A percentile compares a stretch with the other conserved stretches of the same genome.
Evolutionary conservation across 225 moss, liverwort and hornwort genomes (phyloP).

Genomic region (Sphagnum tenellum): DNA sequence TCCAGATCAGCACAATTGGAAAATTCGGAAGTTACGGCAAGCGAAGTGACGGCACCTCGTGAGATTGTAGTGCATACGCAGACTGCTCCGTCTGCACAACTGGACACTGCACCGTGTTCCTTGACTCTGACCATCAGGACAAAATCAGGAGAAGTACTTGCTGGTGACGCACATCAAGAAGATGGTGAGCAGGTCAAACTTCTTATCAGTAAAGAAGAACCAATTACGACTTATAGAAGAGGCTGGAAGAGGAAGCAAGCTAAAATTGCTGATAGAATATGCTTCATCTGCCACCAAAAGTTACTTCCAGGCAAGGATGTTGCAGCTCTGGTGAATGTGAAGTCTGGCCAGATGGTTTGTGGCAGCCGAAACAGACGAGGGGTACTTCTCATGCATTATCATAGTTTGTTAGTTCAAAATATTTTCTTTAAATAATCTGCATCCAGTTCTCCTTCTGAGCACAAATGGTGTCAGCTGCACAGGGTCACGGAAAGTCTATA

Average conservation of each 20-base stretch:
- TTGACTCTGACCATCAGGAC: conserved; percentile 52
- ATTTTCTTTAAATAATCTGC: no score
- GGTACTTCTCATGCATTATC: conserved; percentile 31
- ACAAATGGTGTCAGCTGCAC: no score
- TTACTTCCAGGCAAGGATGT: conserved; percentile 82
- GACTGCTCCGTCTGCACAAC: conserved; percentile 16
- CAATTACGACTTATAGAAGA: conserved; percentile 43
- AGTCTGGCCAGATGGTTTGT: conserved; percentile 96
- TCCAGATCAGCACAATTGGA: conserved; percentile 17
- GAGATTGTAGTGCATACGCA: conserved; percentile 43
- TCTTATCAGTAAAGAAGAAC: conserved; percentile 33
- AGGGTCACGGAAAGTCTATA: no score
- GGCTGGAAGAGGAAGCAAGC: conserved; percentile 82
- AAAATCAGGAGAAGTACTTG: conserved; percentile 31
- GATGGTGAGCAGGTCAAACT: conserved; percentile 43
- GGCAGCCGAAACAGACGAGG: conserved; percentile 94
- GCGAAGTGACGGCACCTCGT: conserved; percentile 28
- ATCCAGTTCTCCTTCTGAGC: no score
- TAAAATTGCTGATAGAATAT: conserved; percentile 66
- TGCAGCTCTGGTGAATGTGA: conserved; percentile 84
- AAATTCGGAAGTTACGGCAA: conserved; percentile 13
- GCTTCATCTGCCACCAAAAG: conserved; percentile 96
- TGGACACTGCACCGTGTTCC: conserved; percentile 28
- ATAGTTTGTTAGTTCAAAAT: no score
- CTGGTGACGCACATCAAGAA: conserved; percentile 37